Conservation (phyloP, 768 basidiomycete genomes). For the Tylopilus intermedius region DNA sequence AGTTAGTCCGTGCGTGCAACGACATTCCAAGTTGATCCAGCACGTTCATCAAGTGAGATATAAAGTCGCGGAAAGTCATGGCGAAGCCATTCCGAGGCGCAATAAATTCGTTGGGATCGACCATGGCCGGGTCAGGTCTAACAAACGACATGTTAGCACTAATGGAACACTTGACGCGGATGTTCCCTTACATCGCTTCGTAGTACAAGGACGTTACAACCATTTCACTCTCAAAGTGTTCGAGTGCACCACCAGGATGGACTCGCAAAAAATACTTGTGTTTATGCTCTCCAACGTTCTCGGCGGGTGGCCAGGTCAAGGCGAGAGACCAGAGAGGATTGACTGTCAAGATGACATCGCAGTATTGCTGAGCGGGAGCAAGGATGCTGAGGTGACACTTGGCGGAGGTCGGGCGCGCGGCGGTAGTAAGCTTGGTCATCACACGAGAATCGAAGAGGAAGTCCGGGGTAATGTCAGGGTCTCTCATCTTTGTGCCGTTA, state of each 20-base stretch:
- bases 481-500: constrained; percentile 66
- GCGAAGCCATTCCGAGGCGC: constrained; percentile 81
- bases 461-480: constrained; percentile 60
- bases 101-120: constrained; percentile 76
- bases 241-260: constrained; percentile 79
- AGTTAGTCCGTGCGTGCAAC: constrained; percentile 72
- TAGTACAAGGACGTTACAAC: constrained; percentile 80
- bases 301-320: constrained; percentile 74
- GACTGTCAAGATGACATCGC: constrained; percentile 70
- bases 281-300: constrained; percentile 60
- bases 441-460: constrained; percentile 73
- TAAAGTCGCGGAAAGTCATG: constrained; percentile 76
- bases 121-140: constrained; percentile 72
- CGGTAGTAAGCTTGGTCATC: constrained; percentile 71
- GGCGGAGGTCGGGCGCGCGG: constrained; percentile 68
- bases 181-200: constrained; percentile 65
- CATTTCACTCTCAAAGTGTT: constrained; percentile 81
- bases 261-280: constrained; percentile 80
- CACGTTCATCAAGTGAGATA: constrained; percentile 77
- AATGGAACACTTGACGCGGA: not conserved
- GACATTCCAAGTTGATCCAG: constrained; percentile 83
- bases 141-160: constrained; percentile 3
- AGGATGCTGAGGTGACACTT: constrained; percentile 74
- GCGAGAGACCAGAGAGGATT: constrained; percentile 72
- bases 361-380: constrained; percentile 70